Base-by-base conservation (phyloP, 228 moss, liverwort and hornwort genomes). In the Sphagnum magellanicum region DNA sequence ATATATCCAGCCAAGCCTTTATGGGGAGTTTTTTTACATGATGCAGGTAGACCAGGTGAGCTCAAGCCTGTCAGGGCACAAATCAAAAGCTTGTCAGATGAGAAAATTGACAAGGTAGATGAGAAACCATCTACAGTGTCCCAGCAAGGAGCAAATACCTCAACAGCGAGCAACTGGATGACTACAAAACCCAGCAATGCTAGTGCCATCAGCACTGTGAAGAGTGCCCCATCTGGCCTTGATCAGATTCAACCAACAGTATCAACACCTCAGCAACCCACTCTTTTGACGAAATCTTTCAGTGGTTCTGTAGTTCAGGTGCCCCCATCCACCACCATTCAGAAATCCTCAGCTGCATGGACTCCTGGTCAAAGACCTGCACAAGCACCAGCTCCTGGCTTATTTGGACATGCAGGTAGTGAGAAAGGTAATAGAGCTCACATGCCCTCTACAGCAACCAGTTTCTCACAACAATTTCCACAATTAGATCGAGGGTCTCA, bases 161-260 rank as follows among this genome's bases (percentile, higher is more conserved):
- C 75, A 74, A 76, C 86, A 52, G 74, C 78, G 72, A 80, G 72
- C 80, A 80, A 74, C 74, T 80, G 78, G 78, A 72, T 68, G 53
- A 76, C 83, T 64, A 61, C 78, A 70, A 76, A 67, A 72, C 67
- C 72, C 59, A 80, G 72, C 67, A 80, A 67, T 71, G 68, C 50
- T 60, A 78, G 51, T 70, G 59, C 48, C 68, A 70, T 87, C 69
- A 76, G 72, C 70, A 62, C 76, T 59, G 68, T 68, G 49, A 87
- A 87, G 76, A 83, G 87, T 52, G 78, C 83, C 72, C 80, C 83
- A 57, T 83, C 74, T 78, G 78, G 74, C 51, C 72, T 87, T 50
- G 71, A 67, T 78, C 72, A 74, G 77, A 16, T 83, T 47, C 76
- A 76, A 67, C 69, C 74, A 80, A 72, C 70, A 72, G 67, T 49